A percentile compares a stretch with the other conserved stretches of the same genome.
Evolutionary conservation across 2,329 filamentous ascomycete genomes (phyloP).

Genomic region (Penicillium sp.): DNA sequence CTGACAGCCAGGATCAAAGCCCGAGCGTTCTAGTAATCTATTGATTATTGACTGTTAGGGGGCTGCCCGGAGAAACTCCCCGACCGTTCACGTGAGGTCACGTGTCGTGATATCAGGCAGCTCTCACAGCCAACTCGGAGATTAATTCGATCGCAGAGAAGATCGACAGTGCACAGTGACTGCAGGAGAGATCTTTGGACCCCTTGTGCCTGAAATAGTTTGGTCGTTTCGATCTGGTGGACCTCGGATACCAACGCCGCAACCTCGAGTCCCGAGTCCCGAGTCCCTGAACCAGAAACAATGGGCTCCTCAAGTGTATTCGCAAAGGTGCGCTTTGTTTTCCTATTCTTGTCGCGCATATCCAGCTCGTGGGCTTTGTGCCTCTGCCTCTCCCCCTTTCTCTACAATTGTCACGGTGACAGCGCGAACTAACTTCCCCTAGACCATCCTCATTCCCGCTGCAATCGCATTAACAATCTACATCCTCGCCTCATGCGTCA

Average conservation of each 20-base stretch:
- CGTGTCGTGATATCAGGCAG: not conserved
- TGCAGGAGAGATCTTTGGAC: not conserved
- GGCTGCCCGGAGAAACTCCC: constrained; percentile 22
- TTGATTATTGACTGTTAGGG: constrained; percentile 21
- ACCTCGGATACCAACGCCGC: not conserved
- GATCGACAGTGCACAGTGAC: not conserved
- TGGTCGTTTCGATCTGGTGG: not conserved
- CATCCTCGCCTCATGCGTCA: constrained; percentile 63
- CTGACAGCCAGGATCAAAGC: constrained; percentile 28
- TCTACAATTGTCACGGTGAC: not conserved
- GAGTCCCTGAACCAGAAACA: not conserved
- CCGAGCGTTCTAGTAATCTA: constrained; percentile 19
- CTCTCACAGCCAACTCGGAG: not conserved
- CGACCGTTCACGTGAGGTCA: constrained; percentile 21
- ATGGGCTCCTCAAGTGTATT: constrained; percentile 35
- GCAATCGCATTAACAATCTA: constrained; percentile 70
- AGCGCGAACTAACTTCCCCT: not conserved
- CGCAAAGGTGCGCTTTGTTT: constrained; percentile 29
- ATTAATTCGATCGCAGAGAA: not conserved
- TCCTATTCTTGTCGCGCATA: not conserved
- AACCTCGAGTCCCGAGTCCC: too few species aligned
- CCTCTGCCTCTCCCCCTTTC: too few species aligned
- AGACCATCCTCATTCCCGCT: constrained; percentile 72
- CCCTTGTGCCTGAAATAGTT: not conserved
- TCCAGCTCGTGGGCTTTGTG: too few species aligned